phyloP scores from a whole-genome alignment of 805 yeast genomes.

The Candida qinlingensis region DNA sequence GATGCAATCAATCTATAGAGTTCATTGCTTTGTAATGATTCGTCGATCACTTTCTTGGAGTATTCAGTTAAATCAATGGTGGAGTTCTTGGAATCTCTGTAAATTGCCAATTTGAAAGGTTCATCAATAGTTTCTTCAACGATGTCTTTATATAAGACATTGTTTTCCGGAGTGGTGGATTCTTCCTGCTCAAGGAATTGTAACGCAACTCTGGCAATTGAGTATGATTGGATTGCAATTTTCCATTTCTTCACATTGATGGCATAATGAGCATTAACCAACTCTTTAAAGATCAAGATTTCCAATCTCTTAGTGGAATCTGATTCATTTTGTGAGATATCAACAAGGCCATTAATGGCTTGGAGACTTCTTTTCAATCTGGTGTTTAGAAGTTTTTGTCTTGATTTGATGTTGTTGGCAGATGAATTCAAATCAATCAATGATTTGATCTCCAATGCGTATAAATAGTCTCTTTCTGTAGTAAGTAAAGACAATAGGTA shows the following conservation, averaged over 20 bases:
- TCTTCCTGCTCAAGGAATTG: constrained; percentile 42
- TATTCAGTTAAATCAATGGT: constrained; percentile 45
- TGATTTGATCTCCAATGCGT: constrained; percentile 58
- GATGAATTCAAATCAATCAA: constrained; percentile 49
- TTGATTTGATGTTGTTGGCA: constrained; percentile 21
- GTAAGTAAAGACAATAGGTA: constrained; percentile 57
- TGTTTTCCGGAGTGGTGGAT: constrained; percentile 14
- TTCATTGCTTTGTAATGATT: constrained; percentile 24
- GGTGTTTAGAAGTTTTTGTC: constrained; percentile 49
- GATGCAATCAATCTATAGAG: constrained; percentile 35
- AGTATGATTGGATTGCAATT: constrained; percentile 43
- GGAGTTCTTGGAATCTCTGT: constrained; percentile 32
- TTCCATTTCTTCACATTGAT: constrained; percentile 53
- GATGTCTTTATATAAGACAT: constrained; percentile 45
- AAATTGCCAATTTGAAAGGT: constrained; percentile 48
- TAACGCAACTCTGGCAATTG: constrained; percentile 58
- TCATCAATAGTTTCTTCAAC: constrained; percentile 61
- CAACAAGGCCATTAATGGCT: constrained; percentile 36
- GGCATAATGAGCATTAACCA: constrained; percentile 47
- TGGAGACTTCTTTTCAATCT: constrained; percentile 62
- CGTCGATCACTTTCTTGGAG: constrained; percentile 39
- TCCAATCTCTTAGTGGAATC: constrained; percentile 32
- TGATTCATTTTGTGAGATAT: constrained; percentile 34
- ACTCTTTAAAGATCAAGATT: constrained; percentile 37
- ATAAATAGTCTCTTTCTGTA: constrained; percentile 75